Evolutionary conservation across 441 rosid genomes (phyloP).

Genomic region (Melastoma candidum): DNA sequence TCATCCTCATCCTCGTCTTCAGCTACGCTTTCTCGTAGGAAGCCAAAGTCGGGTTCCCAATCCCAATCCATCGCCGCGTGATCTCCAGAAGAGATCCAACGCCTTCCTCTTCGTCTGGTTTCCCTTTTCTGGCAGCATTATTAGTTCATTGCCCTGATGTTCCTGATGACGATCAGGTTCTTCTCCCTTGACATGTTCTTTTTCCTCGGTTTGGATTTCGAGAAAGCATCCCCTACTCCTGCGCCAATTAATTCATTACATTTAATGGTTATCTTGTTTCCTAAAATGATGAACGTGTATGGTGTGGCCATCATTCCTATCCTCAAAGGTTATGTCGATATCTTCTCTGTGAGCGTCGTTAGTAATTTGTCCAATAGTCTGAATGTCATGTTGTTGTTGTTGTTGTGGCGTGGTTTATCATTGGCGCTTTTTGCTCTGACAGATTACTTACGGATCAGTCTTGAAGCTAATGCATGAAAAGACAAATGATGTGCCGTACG

Average conservation of each 20-base stretch:
- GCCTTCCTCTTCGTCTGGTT: background rate
- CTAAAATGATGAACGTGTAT: too few relatives aligned
- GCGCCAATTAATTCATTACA: background rate
- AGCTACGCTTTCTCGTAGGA: slow-evolving; percentile 43
- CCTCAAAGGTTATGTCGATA: too few relatives aligned
- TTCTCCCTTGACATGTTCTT: slow-evolving; percentile 59
- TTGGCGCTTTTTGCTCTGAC: slow-evolving; percentile 1
- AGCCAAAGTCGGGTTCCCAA: slow-evolving; percentile 13
- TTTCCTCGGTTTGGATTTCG: slow-evolving; percentile 52
- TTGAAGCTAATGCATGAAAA: slow-evolving; percentile 89
- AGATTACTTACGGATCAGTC: slow-evolving; percentile 84
- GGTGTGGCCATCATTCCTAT: too few relatives aligned
- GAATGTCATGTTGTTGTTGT: too few relatives aligned
- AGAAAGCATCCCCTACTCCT: slow-evolving; percentile 23
- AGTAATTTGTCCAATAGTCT: too few relatives aligned
- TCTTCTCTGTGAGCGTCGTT: too few relatives aligned
- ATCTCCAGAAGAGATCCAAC: slow-evolving; percentile 18
- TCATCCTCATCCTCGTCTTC: slow-evolving; percentile 26
- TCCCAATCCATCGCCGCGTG: slow-evolving; percentile 8
- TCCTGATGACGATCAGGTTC: slow-evolving; percentile 64
- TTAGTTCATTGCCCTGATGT: slow-evolving; percentile 74
- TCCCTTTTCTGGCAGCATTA: slow-evolving; percentile 71
- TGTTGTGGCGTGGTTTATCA: too few relatives aligned
- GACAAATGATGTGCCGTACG: slow-evolving; percentile 95
- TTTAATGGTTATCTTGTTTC: too few relatives aligned